phyloP scores from a whole-genome alignment of 2,329 filamentous ascomycete species.

The Zasmidium citrigriseum region DNA sequence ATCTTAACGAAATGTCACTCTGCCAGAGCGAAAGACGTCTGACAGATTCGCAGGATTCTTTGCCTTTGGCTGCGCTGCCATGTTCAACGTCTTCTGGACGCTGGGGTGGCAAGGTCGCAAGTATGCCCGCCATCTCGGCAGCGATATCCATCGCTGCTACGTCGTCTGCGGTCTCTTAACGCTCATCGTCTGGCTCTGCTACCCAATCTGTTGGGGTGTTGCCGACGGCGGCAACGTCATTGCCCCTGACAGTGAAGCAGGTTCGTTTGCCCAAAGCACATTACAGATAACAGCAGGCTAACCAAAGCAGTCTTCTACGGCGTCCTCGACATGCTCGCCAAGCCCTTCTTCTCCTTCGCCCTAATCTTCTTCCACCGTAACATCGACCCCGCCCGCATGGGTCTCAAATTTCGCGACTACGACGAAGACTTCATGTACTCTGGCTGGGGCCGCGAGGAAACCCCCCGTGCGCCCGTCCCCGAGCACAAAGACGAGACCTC shows the following conservation, averaged over 20 bases:
- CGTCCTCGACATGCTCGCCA: conserved; percentile 62
- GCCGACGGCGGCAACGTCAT: conserved; percentile 64
- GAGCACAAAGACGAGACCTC: conserved; percentile 3
- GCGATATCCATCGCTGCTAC: conserved; percentile 52
- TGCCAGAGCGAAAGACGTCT: background rate
- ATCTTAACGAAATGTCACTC: conserved; percentile 45
- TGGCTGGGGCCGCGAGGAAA: background rate
- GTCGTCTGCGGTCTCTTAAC: conserved; percentile 54
- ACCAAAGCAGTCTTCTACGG: conserved; percentile 67
- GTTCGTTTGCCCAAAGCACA: too few relatives aligned
- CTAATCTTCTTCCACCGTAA: conserved; percentile 61
- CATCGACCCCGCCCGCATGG: conserved; percentile 59
- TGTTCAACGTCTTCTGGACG: conserved; percentile 56
- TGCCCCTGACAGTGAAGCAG: conserved; percentile 14
- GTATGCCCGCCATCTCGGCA: conserved; percentile 55
- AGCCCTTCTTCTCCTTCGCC: conserved; percentile 59
- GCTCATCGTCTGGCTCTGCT: conserved; percentile 60
- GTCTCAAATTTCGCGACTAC: conserved; percentile 47
- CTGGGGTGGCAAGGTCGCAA: conserved; percentile 50
- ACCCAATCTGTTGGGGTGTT: conserved; percentile 63
- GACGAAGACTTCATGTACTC: conserved; percentile 19
- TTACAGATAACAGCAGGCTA: too few relatives aligned
- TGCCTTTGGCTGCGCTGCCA: conserved; percentile 39
- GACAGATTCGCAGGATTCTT: conserved; percentile 31
- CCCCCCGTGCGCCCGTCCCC: background rate